Base-by-base conservation (phyloP, 805 yeast species). In the Saccharomycopsis lassenensis region DNA sequence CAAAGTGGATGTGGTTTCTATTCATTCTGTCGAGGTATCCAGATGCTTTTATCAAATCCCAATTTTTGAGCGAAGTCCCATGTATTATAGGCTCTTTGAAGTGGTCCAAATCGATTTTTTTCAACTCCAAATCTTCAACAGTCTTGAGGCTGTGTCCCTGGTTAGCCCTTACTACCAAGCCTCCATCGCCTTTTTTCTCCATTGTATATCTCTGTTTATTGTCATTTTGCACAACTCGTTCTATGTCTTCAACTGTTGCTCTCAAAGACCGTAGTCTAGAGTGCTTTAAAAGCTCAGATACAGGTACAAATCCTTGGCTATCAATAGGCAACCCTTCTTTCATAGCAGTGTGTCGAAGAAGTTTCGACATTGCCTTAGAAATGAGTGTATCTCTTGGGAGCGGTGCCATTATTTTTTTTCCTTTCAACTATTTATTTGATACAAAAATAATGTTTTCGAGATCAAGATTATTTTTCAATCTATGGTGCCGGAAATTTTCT, bases 1-100 rank as follows among this genome's bases (percentile, higher is more conserved):
- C 77, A 52, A 89, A 65, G 57, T 91, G 98, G 12, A 91, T 73
- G 54, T 91, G 97, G 46, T 78, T 78, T 48, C 98, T 61, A 22
- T 55, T 58, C 95, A 86, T 83, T 41, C 57, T 63, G 11, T 67
- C 65, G 17, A 91, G 57, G 0, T 84, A 86, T 0, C 74, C 74
- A 3, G 64, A 47, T 18, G 57, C 35, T n/a, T 66, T 37, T 3
- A 82, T 82, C 15, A 51, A 39, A 1, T 57, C 49, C 46, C 80
- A 58, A 20, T 69, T 72, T 2, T 54, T 52, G 4, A 41, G 37
- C 40, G 63, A 73, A 0, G 97, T 89, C 3, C 97, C 97, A 54
- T 91, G 98, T 14, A 84, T 74, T 2, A 85, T 66, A 2, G 55
- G 52, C 0, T 45, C 26, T 0, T 82, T 91, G 31, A 73, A 60